These are phyloP conservation scores for Aspergillus calidoustus DNA, from an alignment of 2,329 filamentous ascomycete species.

Conservation along the genomic window DNA sequence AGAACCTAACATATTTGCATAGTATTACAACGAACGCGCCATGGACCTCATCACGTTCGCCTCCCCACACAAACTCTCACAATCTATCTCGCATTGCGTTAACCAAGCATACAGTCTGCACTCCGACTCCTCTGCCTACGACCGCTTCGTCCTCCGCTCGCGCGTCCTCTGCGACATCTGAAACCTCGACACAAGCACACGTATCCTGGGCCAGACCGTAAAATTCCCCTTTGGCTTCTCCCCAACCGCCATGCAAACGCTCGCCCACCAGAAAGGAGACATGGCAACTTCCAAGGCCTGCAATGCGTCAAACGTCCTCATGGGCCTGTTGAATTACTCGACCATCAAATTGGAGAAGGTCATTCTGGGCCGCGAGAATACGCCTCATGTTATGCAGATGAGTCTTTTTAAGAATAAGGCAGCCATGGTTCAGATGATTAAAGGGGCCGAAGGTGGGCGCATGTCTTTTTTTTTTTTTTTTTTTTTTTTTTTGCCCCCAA, in stretches of 20 bases:
- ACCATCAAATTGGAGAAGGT: background rate
- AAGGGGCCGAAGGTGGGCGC: background rate
- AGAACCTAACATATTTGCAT: constrained; percentile 28
- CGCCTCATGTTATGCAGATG: constrained; percentile 12
- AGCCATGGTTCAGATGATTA: background rate
- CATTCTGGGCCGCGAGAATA: background rate
- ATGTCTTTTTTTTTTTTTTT: too few relatives aligned
- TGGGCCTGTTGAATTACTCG: constrained; percentile 7
- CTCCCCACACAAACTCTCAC: background rate
- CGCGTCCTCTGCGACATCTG: constrained; percentile 46
- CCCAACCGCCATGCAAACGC: constrained; percentile 45
- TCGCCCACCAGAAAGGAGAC: constrained; percentile 8
- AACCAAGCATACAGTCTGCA: constrained; percentile 33
- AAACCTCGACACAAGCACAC: constrained; percentile 47
- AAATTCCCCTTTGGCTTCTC: constrained; percentile 57
- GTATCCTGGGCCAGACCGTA: constrained; percentile 47
- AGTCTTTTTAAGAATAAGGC: constrained; percentile 5
- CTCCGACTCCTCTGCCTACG: constrained; percentile 58
- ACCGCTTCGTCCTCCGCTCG: constrained; percentile 52
- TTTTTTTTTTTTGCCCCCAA: too few relatives aligned
- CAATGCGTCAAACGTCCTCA: background rate
- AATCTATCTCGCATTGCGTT: too few relatives aligned
- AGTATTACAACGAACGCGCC: constrained; percentile 61
- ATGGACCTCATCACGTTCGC: constrained; percentile 54
- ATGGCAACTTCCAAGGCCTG: background rate